Conservation (phyloP, 306 rosid genomes). For the Pterocarpus santalinus region DNA sequence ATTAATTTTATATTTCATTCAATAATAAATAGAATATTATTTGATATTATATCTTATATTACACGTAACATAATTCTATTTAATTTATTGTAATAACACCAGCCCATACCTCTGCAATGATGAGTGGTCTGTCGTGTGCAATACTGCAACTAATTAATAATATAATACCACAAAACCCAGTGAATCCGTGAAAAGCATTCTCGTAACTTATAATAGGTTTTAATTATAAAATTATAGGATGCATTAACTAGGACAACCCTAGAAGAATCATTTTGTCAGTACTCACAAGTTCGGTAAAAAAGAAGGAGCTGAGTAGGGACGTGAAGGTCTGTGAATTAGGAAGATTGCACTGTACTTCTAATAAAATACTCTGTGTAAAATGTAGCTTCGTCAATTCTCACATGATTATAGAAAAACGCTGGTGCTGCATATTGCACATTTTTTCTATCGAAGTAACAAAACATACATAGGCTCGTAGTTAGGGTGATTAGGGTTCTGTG, state of each 20-base stretch:
- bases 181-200: background rate
- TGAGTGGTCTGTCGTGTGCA: background rate
- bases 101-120: conserved; percentile 5
- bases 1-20: too few species aligned
- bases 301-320: background rate
- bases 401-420: too few species aligned
- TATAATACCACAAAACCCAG: too few species aligned
- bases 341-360: background rate
- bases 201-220: background rate
- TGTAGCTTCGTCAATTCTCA: background rate
- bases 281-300: background rate
- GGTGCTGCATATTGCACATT: too few species aligned
- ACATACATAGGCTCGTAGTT: conserved; percentile 35
- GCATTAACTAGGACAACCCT: conserved; percentile 16
- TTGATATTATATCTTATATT: too few species aligned
- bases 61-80: too few species aligned
- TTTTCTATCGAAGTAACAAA: too few species aligned
- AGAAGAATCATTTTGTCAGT: conserved; percentile 28
- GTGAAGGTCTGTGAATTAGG: background rate
- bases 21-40: too few species aligned
- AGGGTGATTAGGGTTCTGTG: conserved; percentile 57
- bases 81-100: too few species aligned
- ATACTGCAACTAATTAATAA: background rate
- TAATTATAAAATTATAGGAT: background rate
- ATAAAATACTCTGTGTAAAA: background rate